phyloP scores from a whole-genome alignment of 306 rosid species.

The Rosa lucieae region DNA sequence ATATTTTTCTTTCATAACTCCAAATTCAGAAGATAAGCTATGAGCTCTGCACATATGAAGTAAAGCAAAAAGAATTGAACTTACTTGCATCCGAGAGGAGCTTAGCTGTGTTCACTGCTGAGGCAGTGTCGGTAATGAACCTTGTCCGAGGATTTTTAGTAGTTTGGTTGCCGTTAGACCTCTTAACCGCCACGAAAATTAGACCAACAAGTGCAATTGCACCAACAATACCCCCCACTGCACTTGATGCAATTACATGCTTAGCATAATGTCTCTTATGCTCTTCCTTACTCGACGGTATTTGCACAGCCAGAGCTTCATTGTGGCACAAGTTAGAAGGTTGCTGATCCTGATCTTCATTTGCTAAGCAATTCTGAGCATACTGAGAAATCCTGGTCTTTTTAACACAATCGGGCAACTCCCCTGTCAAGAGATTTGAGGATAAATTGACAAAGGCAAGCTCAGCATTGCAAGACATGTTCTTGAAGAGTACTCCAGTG shows the following conservation, averaged over 20 bases:
- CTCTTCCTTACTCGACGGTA: slow-evolving; percentile 33
- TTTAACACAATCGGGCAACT: slow-evolving; percentile 62
- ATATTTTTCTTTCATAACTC: not conserved
- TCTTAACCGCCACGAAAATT: slow-evolving; percentile 49
- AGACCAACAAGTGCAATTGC: slow-evolving; percentile 51
- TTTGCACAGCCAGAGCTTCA: slow-evolving; percentile 83
- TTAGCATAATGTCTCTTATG: slow-evolving; percentile 31
- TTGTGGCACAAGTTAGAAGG: slow-evolving; percentile 58
- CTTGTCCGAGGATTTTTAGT: slow-evolving; percentile 36
- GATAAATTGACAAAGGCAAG: slow-evolving; percentile 71
- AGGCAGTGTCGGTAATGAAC: slow-evolving; percentile 57
- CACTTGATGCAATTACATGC: slow-evolving; percentile 50
- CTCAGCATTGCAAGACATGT: slow-evolving; percentile 63
- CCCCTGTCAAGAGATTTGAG: slow-evolving; percentile 80
- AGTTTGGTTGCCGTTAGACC: slow-evolving; percentile 27
- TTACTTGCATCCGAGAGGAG: slow-evolving; percentile 95
- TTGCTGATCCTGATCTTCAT: slow-evolving; percentile 48
- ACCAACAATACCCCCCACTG: slow-evolving; percentile 53
- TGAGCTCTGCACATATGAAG: not conserved
- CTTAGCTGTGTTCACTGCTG: slow-evolving; percentile 66
- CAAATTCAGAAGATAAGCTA: not conserved
- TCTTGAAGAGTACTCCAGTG: slow-evolving; percentile 62
- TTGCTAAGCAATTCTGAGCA: slow-evolving; percentile 64
- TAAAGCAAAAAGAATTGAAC: slow-evolving; percentile 31
- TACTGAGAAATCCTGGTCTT: slow-evolving; percentile 38